These are phyloP conservation scores for Aegilops bicornis DNA, from an alignment of 176 grass and related monocot species.

Conservation along the genomic window DNA sequence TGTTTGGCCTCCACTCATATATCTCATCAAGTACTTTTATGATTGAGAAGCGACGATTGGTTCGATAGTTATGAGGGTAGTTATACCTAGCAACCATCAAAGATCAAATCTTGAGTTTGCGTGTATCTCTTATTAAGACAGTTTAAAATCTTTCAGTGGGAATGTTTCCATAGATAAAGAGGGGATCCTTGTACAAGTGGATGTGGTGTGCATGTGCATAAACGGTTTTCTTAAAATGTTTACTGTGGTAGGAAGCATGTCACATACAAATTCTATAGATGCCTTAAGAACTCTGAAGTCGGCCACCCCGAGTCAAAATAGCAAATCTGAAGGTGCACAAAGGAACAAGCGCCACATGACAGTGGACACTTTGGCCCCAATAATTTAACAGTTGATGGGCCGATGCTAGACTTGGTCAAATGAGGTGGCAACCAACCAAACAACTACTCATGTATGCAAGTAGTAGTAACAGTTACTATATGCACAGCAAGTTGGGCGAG, in stretches of 20 bases:
- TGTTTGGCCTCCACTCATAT: too few species aligned
- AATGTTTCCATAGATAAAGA: too few species aligned
- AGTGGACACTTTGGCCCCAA: neutral
- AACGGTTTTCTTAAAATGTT: conserved; percentile 3
- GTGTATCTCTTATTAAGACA: too few species aligned
- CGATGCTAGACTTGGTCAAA: neutral
- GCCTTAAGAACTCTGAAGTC: conserved; percentile 42
- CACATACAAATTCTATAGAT: conserved; percentile 33
- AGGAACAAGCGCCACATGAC: conserved; percentile 35
- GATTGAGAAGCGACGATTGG: too few species aligned
- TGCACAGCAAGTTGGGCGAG: neutral
- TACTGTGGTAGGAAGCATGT: conserved; percentile 59
- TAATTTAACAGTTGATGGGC: neutral
- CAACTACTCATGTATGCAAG: too few species aligned
- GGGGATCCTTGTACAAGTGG: too few species aligned
- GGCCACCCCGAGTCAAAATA: conserved; percentile 42
- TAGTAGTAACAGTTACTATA: neutral
- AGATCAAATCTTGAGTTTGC: too few species aligned
- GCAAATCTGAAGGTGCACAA: conserved; percentile 37
- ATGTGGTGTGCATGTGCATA: neutral
- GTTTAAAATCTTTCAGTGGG: too few species aligned
- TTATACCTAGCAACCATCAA: too few species aligned
- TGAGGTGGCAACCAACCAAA: neutral
- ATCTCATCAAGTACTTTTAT: too few species aligned
- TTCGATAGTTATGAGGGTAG: too few species aligned